Evolutionary conservation across 176 grass and related monocot genomes (phyloP).

Genomic region (Tillandsia fasciculata): DNA sequence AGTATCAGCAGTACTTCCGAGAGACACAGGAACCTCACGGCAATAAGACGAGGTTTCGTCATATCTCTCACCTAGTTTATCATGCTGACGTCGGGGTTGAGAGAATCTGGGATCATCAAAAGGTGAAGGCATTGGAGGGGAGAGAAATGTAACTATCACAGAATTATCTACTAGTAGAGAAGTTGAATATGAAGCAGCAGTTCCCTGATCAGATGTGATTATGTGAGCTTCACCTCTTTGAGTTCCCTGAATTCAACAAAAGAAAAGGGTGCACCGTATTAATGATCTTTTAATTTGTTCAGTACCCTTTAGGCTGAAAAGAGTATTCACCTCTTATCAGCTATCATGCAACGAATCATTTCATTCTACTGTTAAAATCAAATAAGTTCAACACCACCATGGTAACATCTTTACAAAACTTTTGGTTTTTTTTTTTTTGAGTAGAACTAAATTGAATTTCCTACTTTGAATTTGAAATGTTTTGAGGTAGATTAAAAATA

Average conservation of each 20-base stretch:
- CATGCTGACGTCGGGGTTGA: neutral
- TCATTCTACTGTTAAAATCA: no score
- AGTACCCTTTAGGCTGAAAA: no score
- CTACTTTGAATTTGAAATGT: no score
- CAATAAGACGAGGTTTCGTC: neutral
- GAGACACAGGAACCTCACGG: neutral
- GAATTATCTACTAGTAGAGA: neutral
- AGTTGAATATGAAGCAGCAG: constrained; percentile 2
- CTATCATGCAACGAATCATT: no score
- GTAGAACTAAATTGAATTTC: no score
- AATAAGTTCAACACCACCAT: no score
- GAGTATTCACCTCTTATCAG: no score
- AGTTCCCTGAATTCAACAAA: constrained; percentile 26
- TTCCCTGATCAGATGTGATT: constrained; percentile 29
- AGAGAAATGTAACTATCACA: constrained; percentile 34
- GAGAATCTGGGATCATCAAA: constrained; percentile 33
- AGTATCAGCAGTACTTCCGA: neutral
- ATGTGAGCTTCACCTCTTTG: constrained; percentile 43
- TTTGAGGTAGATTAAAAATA: no score
- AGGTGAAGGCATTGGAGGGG: constrained; percentile 60
- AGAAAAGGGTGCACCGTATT: neutral
- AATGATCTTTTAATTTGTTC: no score
- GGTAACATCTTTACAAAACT: no score
- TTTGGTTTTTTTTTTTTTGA: no score
- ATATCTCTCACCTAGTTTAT: neutral